phyloP scores from a whole-genome alignment of 352 stramenopile genomes.

The Phytopythium ostracodes region DNA sequence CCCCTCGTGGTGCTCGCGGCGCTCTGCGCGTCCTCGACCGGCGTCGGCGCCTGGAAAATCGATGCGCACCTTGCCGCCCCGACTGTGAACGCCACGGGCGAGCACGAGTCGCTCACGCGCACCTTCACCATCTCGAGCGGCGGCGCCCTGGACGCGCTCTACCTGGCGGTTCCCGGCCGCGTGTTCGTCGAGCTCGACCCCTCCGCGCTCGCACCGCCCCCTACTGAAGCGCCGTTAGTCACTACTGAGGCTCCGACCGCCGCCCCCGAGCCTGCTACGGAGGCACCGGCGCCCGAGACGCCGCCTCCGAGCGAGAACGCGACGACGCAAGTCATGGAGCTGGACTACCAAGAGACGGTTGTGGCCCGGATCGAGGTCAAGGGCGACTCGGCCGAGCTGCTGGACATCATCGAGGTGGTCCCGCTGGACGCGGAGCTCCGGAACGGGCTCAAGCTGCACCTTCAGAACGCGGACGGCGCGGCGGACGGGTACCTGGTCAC shows the following conservation, averaged over 20 bases:
- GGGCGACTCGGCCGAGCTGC: conserved; percentile 48
- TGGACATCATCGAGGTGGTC: conserved; percentile 33
- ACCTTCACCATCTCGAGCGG: conserved; percentile 39
- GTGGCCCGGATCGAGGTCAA: conserved; percentile 51
- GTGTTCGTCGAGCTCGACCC: conserved; percentile 53
- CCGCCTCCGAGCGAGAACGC: conserved; percentile 2
- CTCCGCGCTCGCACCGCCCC: conserved; percentile 17
- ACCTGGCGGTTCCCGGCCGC: conserved; percentile 43
- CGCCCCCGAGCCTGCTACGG: neutral
- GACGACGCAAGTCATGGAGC: conserved; percentile 10
- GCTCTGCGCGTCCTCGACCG: neutral
- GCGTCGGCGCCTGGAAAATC: conserved; percentile 25
- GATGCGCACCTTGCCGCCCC: conserved; percentile 25
- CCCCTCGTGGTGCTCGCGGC: neutral
- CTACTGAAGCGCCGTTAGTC: neutral
- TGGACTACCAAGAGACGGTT: conserved; percentile 11
- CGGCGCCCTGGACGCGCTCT: conserved; percentile 38
- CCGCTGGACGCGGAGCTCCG: conserved; percentile 27
- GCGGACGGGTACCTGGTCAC: conserved; percentile 49
- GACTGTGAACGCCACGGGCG: conserved; percentile 22
- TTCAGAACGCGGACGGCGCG: conserved; percentile 52
- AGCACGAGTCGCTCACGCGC: conserved; percentile 37
- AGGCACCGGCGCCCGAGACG: neutral
- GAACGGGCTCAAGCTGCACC: conserved; percentile 42
- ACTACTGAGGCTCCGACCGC: too few species aligned